A percentile compares a stretch with the other conserved stretches of the same genome.
Evolutionary conservation across 225 moss, liverwort and hornwort genomes (phyloP).

Genomic region (Pseudisothecium myosuroides): DNA sequence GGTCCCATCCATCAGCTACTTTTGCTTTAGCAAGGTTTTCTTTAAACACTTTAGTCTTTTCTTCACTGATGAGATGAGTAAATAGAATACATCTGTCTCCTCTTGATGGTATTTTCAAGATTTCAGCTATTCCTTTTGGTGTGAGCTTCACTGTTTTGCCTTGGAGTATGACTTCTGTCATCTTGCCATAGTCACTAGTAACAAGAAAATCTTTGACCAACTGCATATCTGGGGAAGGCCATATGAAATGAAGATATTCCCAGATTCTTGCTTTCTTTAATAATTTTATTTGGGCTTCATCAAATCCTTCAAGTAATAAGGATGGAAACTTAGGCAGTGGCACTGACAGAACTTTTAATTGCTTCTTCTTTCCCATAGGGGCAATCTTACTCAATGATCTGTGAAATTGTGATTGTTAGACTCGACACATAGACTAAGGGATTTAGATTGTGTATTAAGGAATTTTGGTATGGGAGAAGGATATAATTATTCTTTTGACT

Average conservation of each 20-base stretch:
- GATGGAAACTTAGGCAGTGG: background rate
- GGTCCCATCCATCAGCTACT: no score
- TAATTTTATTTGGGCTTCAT: background rate
- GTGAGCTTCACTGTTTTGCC: no score
- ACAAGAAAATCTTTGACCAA: background rate
- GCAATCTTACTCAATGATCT: background rate
- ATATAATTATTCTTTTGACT: background rate
- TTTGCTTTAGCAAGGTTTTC: no score
- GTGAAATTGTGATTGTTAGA: background rate
- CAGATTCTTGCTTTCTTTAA: background rate
- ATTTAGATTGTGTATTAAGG: background rate
- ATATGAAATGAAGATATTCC: background rate
- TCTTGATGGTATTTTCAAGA: no score
- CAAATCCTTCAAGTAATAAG: background rate
- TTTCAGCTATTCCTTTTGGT: no score
- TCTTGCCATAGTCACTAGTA: no score
- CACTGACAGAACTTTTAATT: fast-evolving
- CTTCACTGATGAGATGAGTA: no score
- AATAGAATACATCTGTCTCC: no score
- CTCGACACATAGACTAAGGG: background rate
- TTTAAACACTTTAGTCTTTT: no score
- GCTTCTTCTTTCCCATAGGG: background rate
- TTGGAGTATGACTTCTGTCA: no score
- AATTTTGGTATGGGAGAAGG: background rate
- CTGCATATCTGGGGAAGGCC: background rate